Evolutionary conservation across 2,329 filamentous ascomycete species (phyloP).

Genomic region (Sarocladium kiliense): DNA sequence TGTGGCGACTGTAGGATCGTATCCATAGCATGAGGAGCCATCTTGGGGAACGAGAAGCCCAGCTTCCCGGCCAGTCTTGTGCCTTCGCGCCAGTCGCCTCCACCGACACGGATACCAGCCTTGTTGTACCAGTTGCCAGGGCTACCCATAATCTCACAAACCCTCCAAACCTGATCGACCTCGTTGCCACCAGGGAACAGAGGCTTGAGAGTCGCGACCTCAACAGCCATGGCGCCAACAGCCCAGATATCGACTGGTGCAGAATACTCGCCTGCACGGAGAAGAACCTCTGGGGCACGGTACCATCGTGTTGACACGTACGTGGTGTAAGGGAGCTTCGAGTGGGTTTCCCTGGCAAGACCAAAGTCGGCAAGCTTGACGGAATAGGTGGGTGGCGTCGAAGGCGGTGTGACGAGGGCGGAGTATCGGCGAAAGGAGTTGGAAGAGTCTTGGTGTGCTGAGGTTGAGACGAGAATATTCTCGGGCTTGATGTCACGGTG

Average conservation of each 20-base stretch:
- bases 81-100: conserved; percentile 96
- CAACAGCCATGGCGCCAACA: conserved; percentile 96
- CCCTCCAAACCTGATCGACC: conserved; percentile 97
- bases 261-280: conserved; percentile 93
- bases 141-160: conserved; percentile 99
- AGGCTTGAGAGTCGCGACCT: conserved; percentile 93
- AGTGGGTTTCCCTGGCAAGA: conserved; percentile 93
- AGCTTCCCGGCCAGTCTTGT: conserved; percentile 89
- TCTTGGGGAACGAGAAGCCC: conserved; percentile 98
- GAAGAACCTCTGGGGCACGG: conserved; percentile 86
- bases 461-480: conserved; percentile 95
- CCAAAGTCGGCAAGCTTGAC: conserved; percentile 99
- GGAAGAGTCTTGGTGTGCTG: conserved; percentile 71
- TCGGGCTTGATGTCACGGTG: conserved; percentile 99
- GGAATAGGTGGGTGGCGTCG: conserved; percentile 87
- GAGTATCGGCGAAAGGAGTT: conserved; percentile 93
- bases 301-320: conserved; percentile 99
- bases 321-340: conserved; percentile 92
- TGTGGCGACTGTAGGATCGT: conserved; percentile 85
- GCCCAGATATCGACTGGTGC: conserved; percentile 99
- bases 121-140: conserved; percentile 98
- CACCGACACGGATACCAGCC: conserved; percentile 76
- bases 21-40: conserved; percentile 96
- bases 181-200: conserved; percentile 97
- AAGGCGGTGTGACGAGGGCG: conserved; percentile 85